Conservation (phyloP, 805 yeast species). For the Kluyveromyces starmeri region DNA sequence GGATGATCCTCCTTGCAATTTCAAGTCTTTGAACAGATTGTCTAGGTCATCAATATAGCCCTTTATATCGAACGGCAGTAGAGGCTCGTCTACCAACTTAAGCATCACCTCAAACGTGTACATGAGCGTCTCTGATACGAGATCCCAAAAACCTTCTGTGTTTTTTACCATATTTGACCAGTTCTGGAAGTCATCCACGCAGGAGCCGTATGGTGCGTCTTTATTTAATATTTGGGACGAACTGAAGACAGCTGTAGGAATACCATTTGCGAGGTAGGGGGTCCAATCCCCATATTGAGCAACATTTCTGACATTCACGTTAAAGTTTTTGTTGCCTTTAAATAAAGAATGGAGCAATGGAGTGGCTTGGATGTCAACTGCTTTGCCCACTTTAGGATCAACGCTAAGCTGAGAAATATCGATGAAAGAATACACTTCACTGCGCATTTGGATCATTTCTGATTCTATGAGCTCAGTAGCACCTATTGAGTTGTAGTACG, state of each 20-base stretch:
- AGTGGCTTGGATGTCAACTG: constrained; percentile 49
- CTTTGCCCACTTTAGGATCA: constrained; percentile 48
- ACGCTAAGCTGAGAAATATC: constrained; percentile 45
- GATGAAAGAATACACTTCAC: constrained; percentile 59
- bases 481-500: constrained; percentile 76
- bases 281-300: constrained; percentile 50
- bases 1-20: constrained; percentile 14
- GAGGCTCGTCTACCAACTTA: constrained; percentile 64
- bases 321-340: constrained; percentile 21
- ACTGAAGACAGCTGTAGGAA: constrained; percentile 31
- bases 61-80: constrained; percentile 58
- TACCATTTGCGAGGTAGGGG: constrained; percentile 57
- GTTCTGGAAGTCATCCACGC: constrained; percentile 56
- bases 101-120: constrained; percentile 45
- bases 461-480: constrained; percentile 67
- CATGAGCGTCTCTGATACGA: constrained; percentile 48
- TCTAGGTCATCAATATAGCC: constrained; percentile 38
- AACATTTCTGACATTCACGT: constrained; percentile 21
- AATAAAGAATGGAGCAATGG: constrained; percentile 52
- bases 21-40: constrained; percentile 38
- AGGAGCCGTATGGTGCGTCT: constrained; percentile 53
- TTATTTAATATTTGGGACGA: constrained; percentile 12
- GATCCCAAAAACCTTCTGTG: constrained; percentile 44
- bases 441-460: constrained; percentile 41
- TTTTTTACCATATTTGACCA: constrained; percentile 35